Evolutionary conservation across 305 asterid species (phyloP), one percentile per base, ranked within the genome.

Genomic region (Nicotiana rustica): DNA sequence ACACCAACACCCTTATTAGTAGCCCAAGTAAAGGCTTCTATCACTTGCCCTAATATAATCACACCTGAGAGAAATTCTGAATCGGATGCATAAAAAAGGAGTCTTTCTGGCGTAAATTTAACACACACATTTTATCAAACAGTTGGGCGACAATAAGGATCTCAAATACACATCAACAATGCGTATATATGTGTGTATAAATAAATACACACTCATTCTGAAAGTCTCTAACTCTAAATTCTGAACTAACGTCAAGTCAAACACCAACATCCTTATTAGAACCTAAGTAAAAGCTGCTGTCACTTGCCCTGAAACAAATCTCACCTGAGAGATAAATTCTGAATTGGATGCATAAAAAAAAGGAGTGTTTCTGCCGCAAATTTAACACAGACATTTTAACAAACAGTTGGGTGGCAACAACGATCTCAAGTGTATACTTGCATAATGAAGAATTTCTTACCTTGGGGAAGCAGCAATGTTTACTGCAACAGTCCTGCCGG

Each of bases 231-330:
- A 44, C 19, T 19, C 78, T 44, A 21, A 71, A 71, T 44, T 47
- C 36, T 44, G 33, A 19, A 71, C 33, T 1, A 71, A 44, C 60
- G 25, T 71, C 19, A 19, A 71, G 78, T 71, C 19, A 44, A 17
- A 69, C 75, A 12, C 3, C 18, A 44, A 69, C 6, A 41, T 10
- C 78, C 6, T 36, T 10, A 1, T 10, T n/a, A 69, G 33, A 69
- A 18, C 77, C 55, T 10, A 18, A 69, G 33, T 4, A 69, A 8
- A 69, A n/a, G 55, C 35, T 69, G 18, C 19, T 38, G 47, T 41
- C 59, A 70, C 78, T 41, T 41, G 60, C 59, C 35, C 35, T 18
- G 60, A 71, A 71, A 19, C 61, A 71, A 71, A 71, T 10, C 6
- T 5, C 61, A 13, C 19, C 13, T 10, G 3, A 70, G 59, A 70